These are phyloP conservation scores for Thalassiosira profunda DNA, from an alignment of 108 stramenopile genomes.

Conservation along the genomic window DNA sequence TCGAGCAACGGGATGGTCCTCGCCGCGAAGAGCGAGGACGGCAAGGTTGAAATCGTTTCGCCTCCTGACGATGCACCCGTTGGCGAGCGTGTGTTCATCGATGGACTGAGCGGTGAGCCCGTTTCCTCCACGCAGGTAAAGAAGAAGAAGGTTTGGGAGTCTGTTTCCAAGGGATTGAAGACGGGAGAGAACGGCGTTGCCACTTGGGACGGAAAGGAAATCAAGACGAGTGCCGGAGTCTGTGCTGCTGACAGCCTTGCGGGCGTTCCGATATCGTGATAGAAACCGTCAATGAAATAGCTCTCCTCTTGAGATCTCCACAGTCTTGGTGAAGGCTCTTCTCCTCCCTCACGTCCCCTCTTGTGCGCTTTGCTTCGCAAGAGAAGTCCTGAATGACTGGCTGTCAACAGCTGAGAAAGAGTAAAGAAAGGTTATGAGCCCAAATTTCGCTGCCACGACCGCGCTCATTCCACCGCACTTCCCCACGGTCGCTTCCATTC, in stretches of 20 bases:
- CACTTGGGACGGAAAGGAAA: constrained; percentile 80
- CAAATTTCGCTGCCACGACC: too few species aligned
- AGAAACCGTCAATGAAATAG: too few species aligned
- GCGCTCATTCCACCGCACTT: too few species aligned
- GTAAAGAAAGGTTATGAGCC: too few species aligned
- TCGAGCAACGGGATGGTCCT: constrained; percentile 91
- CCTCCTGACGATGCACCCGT: constrained; percentile 81
- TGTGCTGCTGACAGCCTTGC: constrained; percentile 73
- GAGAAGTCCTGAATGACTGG: too few species aligned
- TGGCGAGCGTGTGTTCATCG: constrained; percentile 89
- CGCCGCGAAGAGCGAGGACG: constrained; percentile 84
- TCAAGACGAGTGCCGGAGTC: constrained; percentile 77
- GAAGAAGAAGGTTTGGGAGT: constrained; percentile 90
- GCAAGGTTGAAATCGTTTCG: constrained; percentile 78
- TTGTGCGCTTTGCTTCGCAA: too few species aligned
- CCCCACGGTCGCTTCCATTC: too few species aligned
- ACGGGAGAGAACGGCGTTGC: constrained; percentile 81
- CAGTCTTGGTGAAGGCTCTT: too few species aligned
- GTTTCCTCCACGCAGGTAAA: constrained; percentile 82
- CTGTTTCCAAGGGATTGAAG: constrained; percentile 73
- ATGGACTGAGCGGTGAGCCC: constrained; percentile 83
- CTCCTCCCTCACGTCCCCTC: too few species aligned
- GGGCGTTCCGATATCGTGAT: constrained; percentile 81
- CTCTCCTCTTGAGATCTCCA: too few species aligned
- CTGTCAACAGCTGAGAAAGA: too few species aligned